Evolutionary conservation across 129 eudicot genomes (phyloP), one percentile per base, ranked within the genome.

Genomic region (Flaveria linearis): DNA sequence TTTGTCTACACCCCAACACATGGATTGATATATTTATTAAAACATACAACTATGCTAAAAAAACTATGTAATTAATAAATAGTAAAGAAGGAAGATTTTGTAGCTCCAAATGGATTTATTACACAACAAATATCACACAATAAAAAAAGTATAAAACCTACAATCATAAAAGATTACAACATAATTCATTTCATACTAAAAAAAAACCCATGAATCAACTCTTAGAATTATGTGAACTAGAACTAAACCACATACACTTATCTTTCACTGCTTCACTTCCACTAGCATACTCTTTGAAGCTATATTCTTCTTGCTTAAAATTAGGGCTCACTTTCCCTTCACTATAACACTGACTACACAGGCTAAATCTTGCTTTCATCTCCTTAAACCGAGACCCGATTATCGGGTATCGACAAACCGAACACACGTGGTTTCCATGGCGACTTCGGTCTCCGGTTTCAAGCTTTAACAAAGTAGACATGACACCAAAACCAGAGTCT

Each of bases 271-370:
- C 99, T 77, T 91, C 96, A 23, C 92, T 77, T 69, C 86, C 96
- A 49, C 80, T 87, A 25, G 86, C 80, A 75, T 94, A 94, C 77
- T 94, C 97, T 69, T 88, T 94, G 43, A 94, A 94, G 64, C 76
- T 68, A 72, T 85, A 94, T 84, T 91, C 96, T 65, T 94, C 97
- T 71, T 69, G 86, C 93, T 94, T 91, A 46, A 83, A 80, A 45
- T 85, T 73, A 33, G 93, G 83, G 57, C 93, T 92, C 73, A 94
- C 99, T 81, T 94, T 94, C 47, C 99, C 96, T 84, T 94, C 99
- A 69, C 96, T 85, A 63, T 94, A 94, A 74, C 99, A 94, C 50
- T 80, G 89, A 78, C 89, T 83, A 77, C 99, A 94, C 49, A 94
- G 70, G 77, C 97, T 94, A 64, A 94, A 83, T 42, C 72, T 86